Evolutionary conservation across 805 yeast species (phyloP), one percentile per base, ranked within the genome.

Genomic region (Pichia phayaonensis): DNA sequence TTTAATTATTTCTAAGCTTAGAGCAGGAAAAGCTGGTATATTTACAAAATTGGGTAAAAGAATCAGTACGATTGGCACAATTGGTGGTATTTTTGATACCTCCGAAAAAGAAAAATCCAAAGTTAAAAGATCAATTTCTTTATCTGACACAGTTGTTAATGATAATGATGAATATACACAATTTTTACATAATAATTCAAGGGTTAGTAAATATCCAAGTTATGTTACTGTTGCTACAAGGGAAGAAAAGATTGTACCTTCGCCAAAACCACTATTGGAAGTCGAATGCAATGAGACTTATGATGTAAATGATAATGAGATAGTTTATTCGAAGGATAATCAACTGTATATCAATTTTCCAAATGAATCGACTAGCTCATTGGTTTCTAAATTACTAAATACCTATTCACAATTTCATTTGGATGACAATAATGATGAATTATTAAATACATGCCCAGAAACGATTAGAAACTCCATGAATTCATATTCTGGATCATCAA

Each of bases 31-130:
- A 8, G 10, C 39, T 11, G 24, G 23, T 13, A 15, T 49, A 16
- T 36, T 42, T n/a, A n/a, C 49, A 3, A 45, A 46, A n/a, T 8
- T 45, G 4, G 44, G 53, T 23, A 50, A 50, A 26, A 26, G 53
- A 31, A 36, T 46, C 10, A 46, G 49, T 11, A 27, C 53, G 5
- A 31, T 49, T 23, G 42, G 51, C 1, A 27, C n/a, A 7, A 26
- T 18, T 3, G 27, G 10, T 23, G 29, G 29, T 31, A 20, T 40
- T 13, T 4, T 20, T 6, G 42, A 40, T 2, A 40, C 15, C 21
- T 40, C 21, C 15, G 42, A 40, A 40, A 23, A 21, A 16, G 42
- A 22, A 40, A 40, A 40, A 10, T 8, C 16, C 5, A 20, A 34
- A 5, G 20, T 4, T n/a, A 34, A 34, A 34, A 34, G 38, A 34